phyloP scores from a whole-genome alignment of 768 basidiomycete genomes.

The Hypsizygus marmoreus region DNA sequence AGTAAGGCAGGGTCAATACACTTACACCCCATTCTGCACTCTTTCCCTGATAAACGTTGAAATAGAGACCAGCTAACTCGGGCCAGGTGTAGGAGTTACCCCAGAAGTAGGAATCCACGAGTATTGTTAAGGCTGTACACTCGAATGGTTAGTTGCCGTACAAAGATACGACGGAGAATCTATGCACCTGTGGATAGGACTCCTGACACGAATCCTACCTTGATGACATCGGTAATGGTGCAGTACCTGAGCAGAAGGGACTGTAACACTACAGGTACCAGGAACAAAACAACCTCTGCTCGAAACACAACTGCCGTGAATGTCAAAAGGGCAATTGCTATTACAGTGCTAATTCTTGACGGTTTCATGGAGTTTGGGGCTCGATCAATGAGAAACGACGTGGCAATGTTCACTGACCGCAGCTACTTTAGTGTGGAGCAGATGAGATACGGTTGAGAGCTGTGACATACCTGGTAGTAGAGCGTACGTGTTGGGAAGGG shows the following conservation, averaged over 20 bases:
- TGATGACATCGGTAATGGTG: constrained; percentile 44
- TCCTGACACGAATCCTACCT: constrained; percentile 51
- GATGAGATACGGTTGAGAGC: not conserved
- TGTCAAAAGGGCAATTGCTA: constrained; percentile 61
- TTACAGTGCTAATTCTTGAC: constrained; percentile 31
- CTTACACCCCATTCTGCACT: constrained; percentile 91
- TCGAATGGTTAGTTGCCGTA: not conserved
- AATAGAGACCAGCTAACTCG: constrained; percentile 75
- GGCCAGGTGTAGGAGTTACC: constrained; percentile 76
- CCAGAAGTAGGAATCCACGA: constrained; percentile 90
- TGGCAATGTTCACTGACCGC: constrained; percentile 57
- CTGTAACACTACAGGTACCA: constrained; percentile 63
- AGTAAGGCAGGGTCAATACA: constrained; percentile 10
- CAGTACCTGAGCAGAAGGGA: constrained; percentile 43
- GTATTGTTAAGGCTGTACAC: constrained; percentile 54
- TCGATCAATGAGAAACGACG: constrained; percentile 48
- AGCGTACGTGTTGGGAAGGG: constrained; percentile 94
- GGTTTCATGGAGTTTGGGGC: constrained; percentile 41
- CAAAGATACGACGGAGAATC: too few relatives aligned
- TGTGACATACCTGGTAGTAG: constrained; percentile 70
- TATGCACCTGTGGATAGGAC: constrained; percentile 53
- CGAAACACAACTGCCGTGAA: constrained; percentile 75
- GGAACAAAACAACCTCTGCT: constrained; percentile 72
- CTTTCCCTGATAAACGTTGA: constrained; percentile 88
- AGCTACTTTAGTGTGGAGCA: not conserved